A percentile compares a stretch with the other conserved stretches of the same genome.
Conservation (phyloP, 1,284 basidiomycete species). For the Cryptococcus neoformans region DNA sequence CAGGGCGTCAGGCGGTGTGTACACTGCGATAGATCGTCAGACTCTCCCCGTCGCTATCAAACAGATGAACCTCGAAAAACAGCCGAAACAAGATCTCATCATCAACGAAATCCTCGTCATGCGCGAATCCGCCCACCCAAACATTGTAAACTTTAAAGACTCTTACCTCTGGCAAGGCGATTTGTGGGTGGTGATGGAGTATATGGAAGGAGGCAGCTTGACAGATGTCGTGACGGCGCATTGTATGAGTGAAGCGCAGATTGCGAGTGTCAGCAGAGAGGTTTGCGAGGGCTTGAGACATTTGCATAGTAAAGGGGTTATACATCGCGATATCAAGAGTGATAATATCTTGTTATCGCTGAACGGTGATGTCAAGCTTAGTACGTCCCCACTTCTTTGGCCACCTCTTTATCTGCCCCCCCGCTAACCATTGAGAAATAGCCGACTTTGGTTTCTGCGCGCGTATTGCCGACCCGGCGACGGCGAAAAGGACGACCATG, state of each 20-base stretch:
- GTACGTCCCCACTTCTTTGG: slow-evolving; percentile 51
- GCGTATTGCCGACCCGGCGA: slow-evolving; percentile 84
- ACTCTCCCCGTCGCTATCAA: slow-evolving; percentile 97
- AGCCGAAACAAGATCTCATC: slow-evolving; percentile 99
- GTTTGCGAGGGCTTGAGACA: slow-evolving; percentile 88
- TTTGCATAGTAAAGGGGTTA: slow-evolving; percentile 89
- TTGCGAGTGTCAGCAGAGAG: slow-evolving; percentile 88
- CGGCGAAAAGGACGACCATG: slow-evolving; percentile 98
- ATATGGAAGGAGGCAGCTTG: slow-evolving; percentile 89
- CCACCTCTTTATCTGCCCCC: not conserved
- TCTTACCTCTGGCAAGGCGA: slow-evolving; percentile 97
- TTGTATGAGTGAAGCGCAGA: slow-evolving; percentile 89
- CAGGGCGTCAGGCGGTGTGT: slow-evolving; percentile 95
- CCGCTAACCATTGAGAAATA: too few species aligned
- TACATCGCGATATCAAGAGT: slow-evolving; percentile 97
- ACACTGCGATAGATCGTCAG: slow-evolving; percentile 95
- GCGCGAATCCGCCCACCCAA: slow-evolving; percentile 91
- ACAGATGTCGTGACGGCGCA: slow-evolving; percentile 98
- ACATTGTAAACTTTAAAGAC: slow-evolving; percentile 99
- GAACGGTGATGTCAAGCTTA: slow-evolving; percentile 95
- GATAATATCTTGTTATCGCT: slow-evolving; percentile 93
- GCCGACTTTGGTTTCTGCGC: slow-evolving; percentile 99
- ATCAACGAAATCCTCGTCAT: slow-evolving; percentile 99
- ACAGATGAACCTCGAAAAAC: slow-evolving; percentile 99
- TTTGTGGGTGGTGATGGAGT: slow-evolving; percentile 99